Percentiles rank a stretch among this genome's conserved stretches.
Conservation (phyloP, 75 land plant species). For the Pinus albicaulis region DNA sequence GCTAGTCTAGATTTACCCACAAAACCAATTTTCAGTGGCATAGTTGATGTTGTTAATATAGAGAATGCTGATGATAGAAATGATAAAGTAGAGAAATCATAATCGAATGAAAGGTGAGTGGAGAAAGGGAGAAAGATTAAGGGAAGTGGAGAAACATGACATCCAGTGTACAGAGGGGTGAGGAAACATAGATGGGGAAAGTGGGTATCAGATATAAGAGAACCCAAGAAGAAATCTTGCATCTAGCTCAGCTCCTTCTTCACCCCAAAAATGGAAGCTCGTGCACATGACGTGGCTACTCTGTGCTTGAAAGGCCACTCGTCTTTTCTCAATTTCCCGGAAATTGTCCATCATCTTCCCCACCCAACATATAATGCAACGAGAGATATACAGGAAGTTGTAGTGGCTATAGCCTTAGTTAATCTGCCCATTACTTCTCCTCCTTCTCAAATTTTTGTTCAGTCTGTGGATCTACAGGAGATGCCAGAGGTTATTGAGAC, state of each 20-base stretch:
- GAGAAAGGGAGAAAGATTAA: neutral
- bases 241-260: slow-evolving; percentile 33
- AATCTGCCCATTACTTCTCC: too few species aligned
- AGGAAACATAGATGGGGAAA: slow-evolving; percentile 15
- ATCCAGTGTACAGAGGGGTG: slow-evolving; percentile 14
- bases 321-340: slow-evolving; percentile 4
- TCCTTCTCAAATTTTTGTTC: too few species aligned
- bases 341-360: neutral
- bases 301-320: slow-evolving; percentile 11
- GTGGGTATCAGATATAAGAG: slow-evolving; percentile 37
- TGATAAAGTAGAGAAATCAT: too few species aligned
- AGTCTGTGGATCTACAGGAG: too few species aligned
- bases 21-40: too few species aligned
- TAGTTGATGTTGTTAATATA: too few species aligned
- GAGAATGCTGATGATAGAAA: too few species aligned
- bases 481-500: too few species aligned
- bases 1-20: too few species aligned
- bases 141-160: neutral
- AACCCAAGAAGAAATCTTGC: slow-evolving; percentile 22
- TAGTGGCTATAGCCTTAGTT: neutral
- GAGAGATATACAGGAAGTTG: neutral
- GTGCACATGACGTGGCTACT: slow-evolving; percentile 22
- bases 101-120: neutral
- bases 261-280: slow-evolving; percentile 31
- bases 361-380: neutral